Percentiles rank a stretch among this genome's conserved stretches.
These are phyloP conservation scores for Aureobasidium zeae DNA, from an alignment of 2,329 filamentous ascomycete genomes.

Conservation along the genomic window DNA sequence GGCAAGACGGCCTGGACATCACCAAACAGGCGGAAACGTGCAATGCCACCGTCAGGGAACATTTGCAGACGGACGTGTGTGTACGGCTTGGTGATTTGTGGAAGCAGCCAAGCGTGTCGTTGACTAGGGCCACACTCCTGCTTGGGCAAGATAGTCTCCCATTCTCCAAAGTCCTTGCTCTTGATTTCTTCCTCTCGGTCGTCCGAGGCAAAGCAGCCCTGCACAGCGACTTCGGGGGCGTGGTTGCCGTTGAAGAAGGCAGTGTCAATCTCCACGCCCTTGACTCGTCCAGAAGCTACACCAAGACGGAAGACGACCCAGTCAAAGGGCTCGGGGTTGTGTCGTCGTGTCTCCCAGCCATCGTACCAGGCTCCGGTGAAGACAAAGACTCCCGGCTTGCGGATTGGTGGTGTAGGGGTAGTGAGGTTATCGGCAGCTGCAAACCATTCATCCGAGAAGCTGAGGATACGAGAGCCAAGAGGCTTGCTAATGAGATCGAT, in stretches of 20 bases:
- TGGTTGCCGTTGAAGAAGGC: conserved; percentile 77
- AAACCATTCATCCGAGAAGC: conserved; percentile 54
- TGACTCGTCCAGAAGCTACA: conserved; percentile 59
- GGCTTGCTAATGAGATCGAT: conserved; percentile 46
- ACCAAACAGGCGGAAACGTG: conserved; percentile 68
- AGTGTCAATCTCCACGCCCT: conserved; percentile 71
- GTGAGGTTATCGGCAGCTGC: conserved; percentile 50
- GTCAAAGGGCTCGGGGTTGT: conserved; percentile 50
- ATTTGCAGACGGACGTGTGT: conserved; percentile 74
- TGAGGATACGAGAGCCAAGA: conserved; percentile 44
- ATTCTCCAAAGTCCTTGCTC: conserved; percentile 36
- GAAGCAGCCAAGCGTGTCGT: conserved; percentile 63
- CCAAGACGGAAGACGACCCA: conserved; percentile 52
- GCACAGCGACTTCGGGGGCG: conserved; percentile 67
- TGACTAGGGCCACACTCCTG: conserved; percentile 66
- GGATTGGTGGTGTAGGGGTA: conserved; percentile 47
- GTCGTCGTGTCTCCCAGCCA: conserved; percentile 54
- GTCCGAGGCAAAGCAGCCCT: conserved; percentile 59
- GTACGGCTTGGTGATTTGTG: conserved; percentile 53
- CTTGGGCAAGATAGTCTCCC: conserved; percentile 62
- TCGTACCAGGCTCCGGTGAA: conserved; percentile 56
- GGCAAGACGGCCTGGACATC: conserved; percentile 69
- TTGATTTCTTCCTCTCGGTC: conserved; percentile 56
- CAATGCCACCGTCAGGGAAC: conserved; percentile 80
- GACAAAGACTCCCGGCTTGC: conserved; percentile 49